A percentile compares a stretch with the other conserved stretches of the same genome.
Conservation (phyloP, 2,329 filamentous ascomycete genomes). For the Alternaria atra region DNA sequence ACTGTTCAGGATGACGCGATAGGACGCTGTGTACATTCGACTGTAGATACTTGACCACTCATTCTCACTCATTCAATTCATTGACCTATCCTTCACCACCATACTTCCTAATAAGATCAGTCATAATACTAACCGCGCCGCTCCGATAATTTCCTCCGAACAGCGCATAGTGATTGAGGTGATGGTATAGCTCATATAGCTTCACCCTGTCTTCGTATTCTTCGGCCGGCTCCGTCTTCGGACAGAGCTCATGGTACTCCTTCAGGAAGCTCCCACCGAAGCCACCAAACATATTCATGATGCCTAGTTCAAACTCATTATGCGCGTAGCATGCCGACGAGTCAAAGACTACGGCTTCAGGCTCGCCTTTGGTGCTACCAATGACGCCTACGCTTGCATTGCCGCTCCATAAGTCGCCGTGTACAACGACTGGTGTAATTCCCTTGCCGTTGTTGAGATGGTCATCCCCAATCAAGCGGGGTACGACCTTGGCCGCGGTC, state of each 20-base stretch:
- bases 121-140: constrained; percentile 83
- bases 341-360: constrained; percentile 84
- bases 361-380: constrained; percentile 63
- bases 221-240: constrained; percentile 78
- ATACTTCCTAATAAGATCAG: constrained; percentile 76
- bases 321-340: constrained; percentile 84
- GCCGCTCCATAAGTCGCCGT: constrained; percentile 94
- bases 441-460: constrained; percentile 68
- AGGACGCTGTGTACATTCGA: neutral
- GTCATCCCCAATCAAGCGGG: constrained; percentile 74
- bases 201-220: constrained; percentile 86
- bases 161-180: constrained; percentile 86
- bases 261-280: constrained; percentile 76
- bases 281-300: constrained; percentile 97
- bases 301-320: constrained; percentile 88
- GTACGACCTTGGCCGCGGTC: constrained; percentile 73
- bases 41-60: constrained; percentile 16
- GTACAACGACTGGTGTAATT: constrained; percentile 80
- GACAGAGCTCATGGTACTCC: constrained; percentile 78
- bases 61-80: constrained; percentile 1
- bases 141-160: constrained; percentile 82
- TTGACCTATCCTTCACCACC: constrained; percentile 36
- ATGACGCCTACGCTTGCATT: constrained; percentile 77
- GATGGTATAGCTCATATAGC: constrained; percentile 90
- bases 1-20: neutral